phyloP scores from a whole-genome alignment of 2,329 filamentous ascomycete species.

The Ascochyta viciae-villosae region DNA sequence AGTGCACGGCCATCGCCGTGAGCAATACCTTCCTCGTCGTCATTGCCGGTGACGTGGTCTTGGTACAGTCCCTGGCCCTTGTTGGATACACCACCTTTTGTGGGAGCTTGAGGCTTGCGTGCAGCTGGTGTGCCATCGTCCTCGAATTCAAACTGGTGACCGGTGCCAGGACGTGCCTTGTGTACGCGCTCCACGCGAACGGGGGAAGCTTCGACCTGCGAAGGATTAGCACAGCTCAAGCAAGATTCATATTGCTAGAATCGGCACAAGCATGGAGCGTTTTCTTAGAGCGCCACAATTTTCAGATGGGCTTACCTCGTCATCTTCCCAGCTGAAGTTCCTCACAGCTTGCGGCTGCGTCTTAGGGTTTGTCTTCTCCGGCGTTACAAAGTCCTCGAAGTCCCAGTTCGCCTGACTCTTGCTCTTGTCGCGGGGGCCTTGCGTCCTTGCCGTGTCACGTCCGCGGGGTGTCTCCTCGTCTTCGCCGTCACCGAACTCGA shows the following conservation, averaged over 20 bases:
- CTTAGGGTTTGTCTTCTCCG: constrained; percentile 74
- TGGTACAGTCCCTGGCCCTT: constrained; percentile 76
- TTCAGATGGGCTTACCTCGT: constrained; percentile 57
- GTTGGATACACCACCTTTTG: constrained; percentile 64
- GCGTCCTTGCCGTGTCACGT: constrained; percentile 34
- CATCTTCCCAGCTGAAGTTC: constrained; percentile 78
- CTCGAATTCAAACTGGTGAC: constrained; percentile 82
- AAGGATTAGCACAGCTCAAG: constrained; percentile 26
- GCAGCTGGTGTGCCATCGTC: constrained; percentile 72
- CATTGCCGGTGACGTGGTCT: constrained; percentile 70
- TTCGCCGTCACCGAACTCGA: constrained; percentile 76
- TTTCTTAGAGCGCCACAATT: no score
- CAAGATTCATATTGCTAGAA: no score
- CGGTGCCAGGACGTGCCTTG: constrained; percentile 78
- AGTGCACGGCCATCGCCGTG: constrained; percentile 56
- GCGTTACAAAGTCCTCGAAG: constrained; percentile 87
- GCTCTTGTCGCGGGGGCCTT: constrained; percentile 24
- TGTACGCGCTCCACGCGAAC: constrained; percentile 64
- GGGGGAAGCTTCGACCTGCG: constrained; percentile 64
- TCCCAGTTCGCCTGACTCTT: constrained; percentile 81
- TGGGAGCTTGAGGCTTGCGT: constrained; percentile 46
- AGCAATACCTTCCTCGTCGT: constrained; percentile 57
- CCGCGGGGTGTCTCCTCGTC: constrained; percentile 45
- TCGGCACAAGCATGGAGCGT: no score
- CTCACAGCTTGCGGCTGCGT: constrained; percentile 72